Conservation (phyloP, 768 basidiomycete species). For the Russula earlei region DNA sequence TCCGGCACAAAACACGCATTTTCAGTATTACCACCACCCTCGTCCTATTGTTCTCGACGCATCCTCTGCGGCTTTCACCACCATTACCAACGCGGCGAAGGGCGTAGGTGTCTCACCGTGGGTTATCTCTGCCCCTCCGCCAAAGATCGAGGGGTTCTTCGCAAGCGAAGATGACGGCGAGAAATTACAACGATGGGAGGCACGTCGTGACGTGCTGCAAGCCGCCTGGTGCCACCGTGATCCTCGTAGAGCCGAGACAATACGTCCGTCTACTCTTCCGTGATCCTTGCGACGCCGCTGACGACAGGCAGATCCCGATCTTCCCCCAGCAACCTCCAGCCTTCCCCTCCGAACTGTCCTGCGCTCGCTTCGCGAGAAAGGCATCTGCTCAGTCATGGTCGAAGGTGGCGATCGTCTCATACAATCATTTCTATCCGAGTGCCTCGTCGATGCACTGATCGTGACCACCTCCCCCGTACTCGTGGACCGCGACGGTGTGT, state of each 20-base stretch:
- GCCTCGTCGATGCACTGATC: slow-evolving; percentile 58
- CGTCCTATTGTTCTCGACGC: slow-evolving; percentile 47
- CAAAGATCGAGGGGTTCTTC: slow-evolving; percentile 21
- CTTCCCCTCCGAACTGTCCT: slow-evolving; percentile 47
- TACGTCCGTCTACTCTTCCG: slow-evolving; percentile 28
- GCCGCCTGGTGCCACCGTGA: slow-evolving; percentile 48
- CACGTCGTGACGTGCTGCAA: slow-evolving; percentile 39
- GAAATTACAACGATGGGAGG: slow-evolving; percentile 22
- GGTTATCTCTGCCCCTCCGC: slow-evolving; percentile 45
- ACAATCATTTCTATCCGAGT: slow-evolving; percentile 49
- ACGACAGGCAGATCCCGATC: slow-evolving; percentile 6
- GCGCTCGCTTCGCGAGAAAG: slow-evolving; percentile 39
- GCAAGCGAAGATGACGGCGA: slow-evolving; percentile 26
- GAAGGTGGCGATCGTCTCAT: slow-evolving; percentile 90
- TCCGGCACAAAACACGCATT: slow-evolving; percentile 21
- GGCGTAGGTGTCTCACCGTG: slow-evolving; percentile 62
- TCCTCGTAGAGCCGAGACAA: slow-evolving; percentile 35
- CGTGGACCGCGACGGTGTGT: slow-evolving; percentile 71
- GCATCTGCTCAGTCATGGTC: slow-evolving; percentile 78
- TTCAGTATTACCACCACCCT: slow-evolving; percentile 38
- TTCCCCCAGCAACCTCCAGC: slow-evolving; percentile 24
- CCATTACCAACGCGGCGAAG: slow-evolving; percentile 52
- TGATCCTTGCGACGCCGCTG: background rate
- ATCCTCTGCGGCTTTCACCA: slow-evolving; percentile 55
- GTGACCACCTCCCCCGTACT: slow-evolving; percentile 80